Conservation (phyloP, 768 basidiomycete genomes). For the Tulasnella sp. region DNA sequence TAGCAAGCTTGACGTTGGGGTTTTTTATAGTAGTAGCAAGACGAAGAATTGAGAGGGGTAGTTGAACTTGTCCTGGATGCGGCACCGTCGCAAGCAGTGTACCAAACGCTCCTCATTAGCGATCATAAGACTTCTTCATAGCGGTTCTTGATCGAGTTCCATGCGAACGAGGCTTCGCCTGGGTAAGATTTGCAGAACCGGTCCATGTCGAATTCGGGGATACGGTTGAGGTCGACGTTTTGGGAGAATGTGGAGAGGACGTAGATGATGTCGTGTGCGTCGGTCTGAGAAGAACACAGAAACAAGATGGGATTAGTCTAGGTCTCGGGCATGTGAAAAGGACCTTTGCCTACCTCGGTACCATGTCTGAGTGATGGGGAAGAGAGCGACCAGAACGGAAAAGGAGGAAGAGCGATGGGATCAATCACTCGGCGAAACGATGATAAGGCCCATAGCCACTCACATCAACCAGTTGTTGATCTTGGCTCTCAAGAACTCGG, state of each 20-base stretch:
- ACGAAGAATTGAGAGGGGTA: too few species aligned
- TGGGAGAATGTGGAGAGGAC: slow-evolving; percentile 71
- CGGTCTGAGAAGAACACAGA: slow-evolving; percentile 37
- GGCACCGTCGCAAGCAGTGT: too few species aligned
- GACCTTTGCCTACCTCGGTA: background rate
- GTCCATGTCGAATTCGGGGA: slow-evolving; percentile 79
- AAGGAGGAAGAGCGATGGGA: slow-evolving; percentile 25
- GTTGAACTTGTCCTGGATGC: too few species aligned
- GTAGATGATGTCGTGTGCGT: slow-evolving; percentile 71
- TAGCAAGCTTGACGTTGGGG: too few species aligned
- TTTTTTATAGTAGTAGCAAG: too few species aligned
- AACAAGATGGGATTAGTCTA: background rate
- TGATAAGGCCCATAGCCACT: slow-evolving; percentile 21
- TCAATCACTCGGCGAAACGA: background rate
- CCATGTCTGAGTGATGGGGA: slow-evolving; percentile 20
- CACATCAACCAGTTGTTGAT: slow-evolving; percentile 76
- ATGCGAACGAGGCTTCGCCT: slow-evolving; percentile 53
- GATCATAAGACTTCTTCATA: slow-evolving; percentile 20
- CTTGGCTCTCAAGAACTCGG: slow-evolving; percentile 81
- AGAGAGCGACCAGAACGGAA: slow-evolving; percentile 22
- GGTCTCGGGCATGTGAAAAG: background rate
- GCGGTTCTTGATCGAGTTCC: slow-evolving; percentile 53
- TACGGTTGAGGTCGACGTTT: slow-evolving; percentile 74
- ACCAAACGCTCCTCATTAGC: slow-evolving; percentile 16
- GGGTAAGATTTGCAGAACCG: slow-evolving; percentile 55